These are phyloP conservation scores for Umbellularia californica DNA, from an alignment of 164 flowering plant species.

Conservation along the genomic window DNA sequence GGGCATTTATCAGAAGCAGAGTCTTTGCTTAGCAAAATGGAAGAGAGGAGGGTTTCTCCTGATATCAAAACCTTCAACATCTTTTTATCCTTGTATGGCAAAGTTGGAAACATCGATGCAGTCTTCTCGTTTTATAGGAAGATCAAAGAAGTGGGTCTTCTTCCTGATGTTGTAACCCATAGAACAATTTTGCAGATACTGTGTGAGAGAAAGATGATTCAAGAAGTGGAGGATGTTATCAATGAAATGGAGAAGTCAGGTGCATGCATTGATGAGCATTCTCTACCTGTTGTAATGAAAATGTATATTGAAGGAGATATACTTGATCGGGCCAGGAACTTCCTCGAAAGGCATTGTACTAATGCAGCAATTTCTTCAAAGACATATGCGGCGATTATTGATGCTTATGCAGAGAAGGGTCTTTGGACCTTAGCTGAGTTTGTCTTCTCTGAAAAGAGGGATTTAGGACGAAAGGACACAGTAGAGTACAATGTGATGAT, in stretches of 20 bases:
- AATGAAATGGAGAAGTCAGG: conserved; percentile 56
- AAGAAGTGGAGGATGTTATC: conserved; percentile 57
- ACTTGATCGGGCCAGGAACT: conserved; percentile 42
- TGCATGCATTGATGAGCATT: conserved; percentile 55
- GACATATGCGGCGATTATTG: conserved; percentile 64
- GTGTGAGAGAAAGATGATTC: conserved; percentile 62
- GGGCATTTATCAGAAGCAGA: conserved; percentile 77
- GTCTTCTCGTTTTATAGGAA: conserved; percentile 55
- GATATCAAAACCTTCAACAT: conserved; percentile 85
- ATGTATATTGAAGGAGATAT: conserved; percentile 59
- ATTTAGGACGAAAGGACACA: conserved; percentile 43
- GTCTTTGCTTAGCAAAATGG: conserved; percentile 71
- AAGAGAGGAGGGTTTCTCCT: conserved; percentile 62
- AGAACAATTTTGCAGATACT: conserved; percentile 59
- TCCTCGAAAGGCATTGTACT: conserved; percentile 35
- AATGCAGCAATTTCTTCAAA: conserved; percentile 38
- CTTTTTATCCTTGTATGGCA: conserved; percentile 66
- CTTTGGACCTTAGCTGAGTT: conserved; percentile 81
- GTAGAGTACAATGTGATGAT: conserved; percentile 84
- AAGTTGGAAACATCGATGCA: conserved; percentile 55
- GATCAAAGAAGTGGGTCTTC: conserved; percentile 70
- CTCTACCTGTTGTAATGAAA: conserved; percentile 60
- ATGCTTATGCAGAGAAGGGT: conserved; percentile 81
- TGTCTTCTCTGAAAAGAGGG: conserved; percentile 47
- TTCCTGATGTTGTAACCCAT: conserved; percentile 63